These are phyloP conservation scores for Zostera marina DNA, from an alignment of 116 monocot genomes.

Conservation along the genomic window DNA sequence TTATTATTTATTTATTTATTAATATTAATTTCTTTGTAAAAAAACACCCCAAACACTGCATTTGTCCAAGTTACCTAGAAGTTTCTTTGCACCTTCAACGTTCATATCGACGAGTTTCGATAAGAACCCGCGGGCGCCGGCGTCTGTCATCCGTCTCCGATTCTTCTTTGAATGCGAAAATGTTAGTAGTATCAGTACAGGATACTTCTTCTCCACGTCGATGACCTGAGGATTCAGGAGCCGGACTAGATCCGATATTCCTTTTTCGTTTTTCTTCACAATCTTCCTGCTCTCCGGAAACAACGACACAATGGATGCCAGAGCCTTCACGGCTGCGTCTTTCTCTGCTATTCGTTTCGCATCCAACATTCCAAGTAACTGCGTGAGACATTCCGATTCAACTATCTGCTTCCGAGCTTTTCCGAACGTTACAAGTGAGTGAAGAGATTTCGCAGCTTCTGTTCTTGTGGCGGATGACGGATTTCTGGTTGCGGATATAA, in stretches of 20 bases:
- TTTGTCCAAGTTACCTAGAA: slow-evolving; percentile 44
- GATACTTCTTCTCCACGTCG: slow-evolving; percentile 40
- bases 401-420: slow-evolving; percentile 24
- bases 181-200: slow-evolving; percentile 25
- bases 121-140: slow-evolving; percentile 49
- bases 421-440: slow-evolving; percentile 8
- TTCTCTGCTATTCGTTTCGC: slow-evolving; percentile 46
- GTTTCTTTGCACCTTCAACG: slow-evolving; percentile 68
- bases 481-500: slow-evolving; percentile 19
- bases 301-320: slow-evolving; percentile 25
- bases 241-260: slow-evolving; percentile 36
- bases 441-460: slow-evolving; percentile 34
- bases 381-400: slow-evolving; percentile 15
- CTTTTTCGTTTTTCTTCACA: slow-evolving; percentile 61
- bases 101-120: slow-evolving; percentile 28
- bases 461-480: slow-evolving; percentile 17
- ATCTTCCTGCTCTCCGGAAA: slow-evolving; percentile 17
- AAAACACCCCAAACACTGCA: too few species aligned
- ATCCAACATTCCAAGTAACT: slow-evolving; percentile 46
- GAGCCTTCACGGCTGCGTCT: slow-evolving; percentile 49
- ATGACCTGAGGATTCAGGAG: slow-evolving; percentile 32
- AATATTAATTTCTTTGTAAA: too few species aligned
- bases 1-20: too few species aligned
- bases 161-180: slow-evolving; percentile 47
- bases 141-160: slow-evolving; percentile 62